Evolutionary conservation across 2,329 filamentous ascomycete species (phyloP).

Genomic region (Microdochium trichocladiopsis): DNA sequence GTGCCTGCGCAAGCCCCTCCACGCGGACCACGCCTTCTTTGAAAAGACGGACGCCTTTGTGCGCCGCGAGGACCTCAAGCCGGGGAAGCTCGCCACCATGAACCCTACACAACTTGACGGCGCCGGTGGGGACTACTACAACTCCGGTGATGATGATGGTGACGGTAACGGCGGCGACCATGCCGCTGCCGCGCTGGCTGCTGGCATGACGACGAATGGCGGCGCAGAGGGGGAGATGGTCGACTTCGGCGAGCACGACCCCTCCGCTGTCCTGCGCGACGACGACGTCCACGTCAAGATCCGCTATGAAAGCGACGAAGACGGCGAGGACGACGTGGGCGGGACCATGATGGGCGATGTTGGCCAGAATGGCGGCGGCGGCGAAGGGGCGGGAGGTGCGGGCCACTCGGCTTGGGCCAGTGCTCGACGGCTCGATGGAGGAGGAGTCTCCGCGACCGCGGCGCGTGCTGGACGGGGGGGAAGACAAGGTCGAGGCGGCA

Average conservation of each 20-base stretch:
- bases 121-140: constrained; percentile 4
- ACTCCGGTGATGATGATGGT: too few relatives aligned
- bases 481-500: too few relatives aligned
- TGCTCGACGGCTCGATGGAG: too few relatives aligned
- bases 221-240: neutral
- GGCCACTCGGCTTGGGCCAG: too few relatives aligned
- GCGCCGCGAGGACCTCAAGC: constrained; percentile 4
- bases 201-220: too few relatives aligned
- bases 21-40: constrained; percentile 45
- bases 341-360: constrained; percentile 3
- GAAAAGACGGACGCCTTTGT: constrained; percentile 4
- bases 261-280: constrained; percentile 8
- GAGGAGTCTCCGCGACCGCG: too few relatives aligned
- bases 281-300: constrained; percentile 10
- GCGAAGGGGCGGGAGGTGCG: neutral
- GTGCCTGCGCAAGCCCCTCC: constrained; percentile 41
- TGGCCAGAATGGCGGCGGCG: neutral
- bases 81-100: constrained; percentile 1
- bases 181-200: neutral
- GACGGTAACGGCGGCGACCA: too few relatives aligned
- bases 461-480: too few relatives aligned
- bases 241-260: constrained; percentile 12
- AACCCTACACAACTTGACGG: constrained; percentile 3
- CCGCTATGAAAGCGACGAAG: constrained; percentile 7
- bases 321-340: constrained; percentile 12